Evolutionary conservation across 2,329 filamentous ascomycete species (phyloP).

Genomic region (Zalaria sp.): DNA sequence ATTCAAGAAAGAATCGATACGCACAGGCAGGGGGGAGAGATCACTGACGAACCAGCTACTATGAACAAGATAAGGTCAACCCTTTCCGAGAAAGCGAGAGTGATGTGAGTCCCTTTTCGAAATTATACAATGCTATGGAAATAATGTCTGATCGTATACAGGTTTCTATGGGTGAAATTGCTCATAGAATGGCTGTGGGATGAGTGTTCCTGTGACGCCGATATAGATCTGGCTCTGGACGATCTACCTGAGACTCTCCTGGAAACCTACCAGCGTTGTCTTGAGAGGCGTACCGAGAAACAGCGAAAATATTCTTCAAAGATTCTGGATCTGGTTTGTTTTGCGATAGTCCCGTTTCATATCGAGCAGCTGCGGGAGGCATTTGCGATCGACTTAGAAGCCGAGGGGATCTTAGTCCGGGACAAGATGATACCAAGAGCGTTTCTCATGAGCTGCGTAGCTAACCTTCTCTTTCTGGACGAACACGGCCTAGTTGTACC

Average conservation of each 20-base stretch:
- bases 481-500: neutral
- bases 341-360: neutral
- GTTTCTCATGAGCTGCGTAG: neutral
- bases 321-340: neutral
- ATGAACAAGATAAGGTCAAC: neutral
- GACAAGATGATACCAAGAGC: neutral
- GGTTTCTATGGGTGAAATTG: constrained; percentile 4
- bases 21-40: neutral
- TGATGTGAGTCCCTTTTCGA: constrained; percentile 1
- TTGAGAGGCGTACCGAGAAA: too few relatives aligned
- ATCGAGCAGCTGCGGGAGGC: constrained; percentile 2
- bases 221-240: neutral
- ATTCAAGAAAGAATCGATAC: neutral
- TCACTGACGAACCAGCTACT: neutral
- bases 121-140: too few relatives aligned
- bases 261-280: neutral
- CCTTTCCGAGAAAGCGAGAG: neutral
- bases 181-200: constrained; percentile 3
- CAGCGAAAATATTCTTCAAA: neutral
- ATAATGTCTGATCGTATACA: too few relatives aligned
- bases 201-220: neutral
- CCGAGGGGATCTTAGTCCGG: neutral
- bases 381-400: neutral
- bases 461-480: neutral
- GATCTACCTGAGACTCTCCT: constrained; percentile 1